Conservation (phyloP, 768 basidiomycete species). For the Phanerodontia chrysosporium region DNA sequence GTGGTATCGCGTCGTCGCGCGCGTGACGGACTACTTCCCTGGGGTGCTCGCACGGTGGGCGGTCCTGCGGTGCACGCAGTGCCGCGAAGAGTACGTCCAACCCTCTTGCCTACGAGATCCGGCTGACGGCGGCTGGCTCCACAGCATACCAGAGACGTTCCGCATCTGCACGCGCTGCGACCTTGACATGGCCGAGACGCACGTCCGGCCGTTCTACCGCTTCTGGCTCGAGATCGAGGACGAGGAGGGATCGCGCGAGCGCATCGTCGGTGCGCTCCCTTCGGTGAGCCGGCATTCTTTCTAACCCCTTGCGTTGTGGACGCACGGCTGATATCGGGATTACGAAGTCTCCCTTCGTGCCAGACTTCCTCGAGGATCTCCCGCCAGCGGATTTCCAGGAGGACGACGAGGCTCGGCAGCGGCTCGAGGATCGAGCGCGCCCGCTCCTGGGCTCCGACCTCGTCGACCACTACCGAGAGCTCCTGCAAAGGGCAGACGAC, state of each 20-base stretch:
- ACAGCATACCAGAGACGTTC: conserved; percentile 41
- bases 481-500: neutral
- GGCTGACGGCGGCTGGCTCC: neutral
- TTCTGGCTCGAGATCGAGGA: conserved; percentile 53
- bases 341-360: neutral
- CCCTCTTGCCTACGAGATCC: neutral
- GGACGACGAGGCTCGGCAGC: conserved; percentile 33
- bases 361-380: conserved; percentile 38
- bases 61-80: conserved; percentile 47
- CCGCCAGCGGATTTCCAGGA: conserved; percentile 40
- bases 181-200: conserved; percentile 43
- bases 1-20: conserved; percentile 42
- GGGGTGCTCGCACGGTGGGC: conserved; percentile 43
- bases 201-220: conserved; percentile 41
- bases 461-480: conserved; percentile 18
- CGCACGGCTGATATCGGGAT: neutral
- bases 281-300: conserved; percentile 28
- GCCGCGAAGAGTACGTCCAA: conserved; percentile 42
- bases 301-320: conserved; percentile 14
- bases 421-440: conserved; percentile 37
- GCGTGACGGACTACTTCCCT: conserved; percentile 55
- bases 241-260: conserved; percentile 36
- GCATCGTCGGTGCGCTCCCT: conserved; percentile 46
- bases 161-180: conserved; percentile 45
- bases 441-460: conserved; percentile 48